These are phyloP conservation scores for Microcos paniculata DNA, from an alignment of 345 rosid genomes.

Conservation along the genomic window DNA sequence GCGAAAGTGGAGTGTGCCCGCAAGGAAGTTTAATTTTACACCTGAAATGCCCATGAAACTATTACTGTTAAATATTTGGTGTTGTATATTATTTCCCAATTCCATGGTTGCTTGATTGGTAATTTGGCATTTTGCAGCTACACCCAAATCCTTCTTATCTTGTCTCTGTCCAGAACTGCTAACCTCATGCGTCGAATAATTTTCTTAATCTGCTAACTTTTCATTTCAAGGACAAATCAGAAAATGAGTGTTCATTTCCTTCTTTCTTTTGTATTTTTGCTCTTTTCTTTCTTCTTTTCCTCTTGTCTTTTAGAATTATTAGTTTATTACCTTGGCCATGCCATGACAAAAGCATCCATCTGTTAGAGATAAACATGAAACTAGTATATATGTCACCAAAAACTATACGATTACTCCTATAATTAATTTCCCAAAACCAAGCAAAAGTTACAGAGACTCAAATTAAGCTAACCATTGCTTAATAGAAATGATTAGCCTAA, in stretches of 20 bases:
- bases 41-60: neutral
- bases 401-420: no score
- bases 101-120: neutral
- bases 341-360: neutral
- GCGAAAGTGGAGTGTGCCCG: no score
- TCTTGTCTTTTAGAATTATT: neutral
- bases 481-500: no score
- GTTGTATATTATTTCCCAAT: no score
- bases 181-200: neutral
- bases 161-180: neutral
- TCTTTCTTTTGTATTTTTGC: neutral
- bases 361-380: neutral
- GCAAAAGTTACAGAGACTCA: neutral
- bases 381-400: no score
- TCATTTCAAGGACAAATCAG: neutral
- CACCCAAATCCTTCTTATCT: neutral
- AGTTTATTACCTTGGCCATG: neutral
- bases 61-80: neutral
- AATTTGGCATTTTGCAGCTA: slow-evolving; percentile 1
- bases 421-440: no score
- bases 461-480: no score
- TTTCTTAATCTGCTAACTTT: neutral
- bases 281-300: no score
- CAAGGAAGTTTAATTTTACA: neutral
- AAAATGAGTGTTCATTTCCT: neutral